Percentiles rank a stretch among this genome's conserved stretches.
Conservation (phyloP, 225 moss, liverwort and hornwort genomes). For the Sphagnum tenellum region DNA sequence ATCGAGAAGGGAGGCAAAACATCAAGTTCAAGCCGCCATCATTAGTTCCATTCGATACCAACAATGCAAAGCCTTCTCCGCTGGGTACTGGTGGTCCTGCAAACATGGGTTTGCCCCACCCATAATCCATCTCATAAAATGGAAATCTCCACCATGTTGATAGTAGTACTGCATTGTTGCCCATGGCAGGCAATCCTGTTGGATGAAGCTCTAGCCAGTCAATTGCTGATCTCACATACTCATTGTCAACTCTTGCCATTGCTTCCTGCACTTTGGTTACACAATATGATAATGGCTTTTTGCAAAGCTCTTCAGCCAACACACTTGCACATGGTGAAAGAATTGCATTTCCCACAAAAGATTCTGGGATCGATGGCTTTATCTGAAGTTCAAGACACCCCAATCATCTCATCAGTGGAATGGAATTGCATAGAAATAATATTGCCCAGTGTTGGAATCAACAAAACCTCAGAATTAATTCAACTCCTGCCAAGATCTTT, state of each 20-base stretch:
- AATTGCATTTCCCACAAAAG: neutral
- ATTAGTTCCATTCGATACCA: neutral
- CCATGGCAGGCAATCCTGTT: neutral
- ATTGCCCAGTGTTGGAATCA: too few relatives aligned
- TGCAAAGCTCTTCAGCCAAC: neutral
- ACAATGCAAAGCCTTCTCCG: neutral
- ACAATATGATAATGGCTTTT: neutral
- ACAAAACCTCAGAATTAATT: too few relatives aligned
- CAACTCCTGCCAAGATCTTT: too few relatives aligned
- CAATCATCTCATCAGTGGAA: too few relatives aligned
- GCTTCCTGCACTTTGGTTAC: constrained; percentile 2
- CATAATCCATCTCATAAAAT: constrained; percentile 1
- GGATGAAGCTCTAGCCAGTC: neutral
- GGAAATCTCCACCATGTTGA: constrained; percentile 6
- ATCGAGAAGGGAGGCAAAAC: too few relatives aligned
- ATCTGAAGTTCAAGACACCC: neutral
- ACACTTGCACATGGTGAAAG: neutral
- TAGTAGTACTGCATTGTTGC: neutral
- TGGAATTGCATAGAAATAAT: too few relatives aligned
- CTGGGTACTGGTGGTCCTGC: neutral
- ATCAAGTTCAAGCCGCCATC: constrained; percentile 1
- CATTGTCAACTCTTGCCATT: neutral
- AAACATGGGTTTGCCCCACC: constrained; percentile 1
- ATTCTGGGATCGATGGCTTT: neutral
- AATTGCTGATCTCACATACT: neutral